Evolutionary conservation across 2,329 filamentous ascomycete species (phyloP), one percentile per base, ranked within the genome.

Genomic region (Fusarium fracticaudum): DNA sequence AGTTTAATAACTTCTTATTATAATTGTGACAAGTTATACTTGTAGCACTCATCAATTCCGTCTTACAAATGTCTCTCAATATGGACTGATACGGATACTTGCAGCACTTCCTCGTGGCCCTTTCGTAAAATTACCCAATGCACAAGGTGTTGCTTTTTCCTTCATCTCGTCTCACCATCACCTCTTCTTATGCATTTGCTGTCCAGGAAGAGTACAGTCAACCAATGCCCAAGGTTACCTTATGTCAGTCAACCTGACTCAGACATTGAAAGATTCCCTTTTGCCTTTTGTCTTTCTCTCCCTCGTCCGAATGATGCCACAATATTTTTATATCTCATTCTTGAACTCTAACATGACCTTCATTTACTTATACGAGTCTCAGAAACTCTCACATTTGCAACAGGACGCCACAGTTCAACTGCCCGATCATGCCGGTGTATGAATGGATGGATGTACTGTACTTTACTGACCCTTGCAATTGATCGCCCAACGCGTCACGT

Each of bases 401-500:
- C 45, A 50, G 24, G 47, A 51, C 50, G 67, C 61, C 54, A 70
- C 66, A 35, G 41, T 44, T 51, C 38, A 53, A 51, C 31, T 60
- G 31, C n/a, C 29, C 41, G 45, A 59, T 47, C n/a, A 45, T 33
- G 24, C 33, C 41, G 45, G 54, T 53, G 47, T 50, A 31, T 48
- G 20, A 8, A 47, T 22, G 24, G 15, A 22, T 29, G 44, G 8
- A 29, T 29, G 44, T 55, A 61, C 60, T 58, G 60, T 67, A 73
- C 60, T 68, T 62, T 40, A 64, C 53, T 31, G 37, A 57, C 55
- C 62, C 71, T 71, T 60, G 71, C 48, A 33, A 40, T 38, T 69
- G 71, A 74, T 74, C 71, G 47, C 45, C 71, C 67, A 67, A 71
- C 71, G 61, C 71, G 72, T 74, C 71, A 75, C 69, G 63, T 64